Evolutionary conservation across 1,139 yeast species (phyloP), one percentile per base, ranked within the genome.

Genomic region (Geotrichum candidum): DNA sequence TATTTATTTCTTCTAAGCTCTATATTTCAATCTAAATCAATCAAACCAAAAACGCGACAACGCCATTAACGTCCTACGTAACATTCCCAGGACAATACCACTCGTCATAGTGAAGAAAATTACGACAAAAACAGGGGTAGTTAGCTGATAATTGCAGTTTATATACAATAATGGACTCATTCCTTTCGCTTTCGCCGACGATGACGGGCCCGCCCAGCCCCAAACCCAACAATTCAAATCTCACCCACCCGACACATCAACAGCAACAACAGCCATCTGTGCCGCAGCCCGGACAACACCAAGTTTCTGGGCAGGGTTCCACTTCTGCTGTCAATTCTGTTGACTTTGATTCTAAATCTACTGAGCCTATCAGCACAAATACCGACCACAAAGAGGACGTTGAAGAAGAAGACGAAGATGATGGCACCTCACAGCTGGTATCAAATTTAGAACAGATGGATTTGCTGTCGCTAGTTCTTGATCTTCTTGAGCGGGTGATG

Each of bases 281-380:
- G 53, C 38, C 3, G 33, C 58, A 22, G n/a, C 31, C 31, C 6
- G 31, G 31, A 6, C 31, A 27, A 27, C 31, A 4, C 3, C 31
- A 27, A 27, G 6, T 4, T 27, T 27, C 31, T 35, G 41, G 41
- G 13, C 41, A 35, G 10, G 41, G n/a, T 10, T 35, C 10, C 10
- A 60, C 73, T 75, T 53, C 69, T 15, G 57, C 5, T 25, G 57
- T n/a, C 3, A 25, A 27, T 10, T 31, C 52, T 29, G 23, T 33
- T 48, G 38, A 25, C 52, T 18, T 25, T 29, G 25, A 18, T 35
- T 7, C 56, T 18, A n/a, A n/a, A 27, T n/a, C 54, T 13, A 25
- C 15, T 31, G 54, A 51, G 18, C 13, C 54, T 13, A 5, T 2
- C 22, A 22, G 22, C 23, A 22, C 35, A 9, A 50, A 33, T 33